Evolutionary conservation across 805 yeast genomes (phyloP), one percentile per base, ranked within the genome.

Genomic region (Starmerella tilneyi): DNA sequence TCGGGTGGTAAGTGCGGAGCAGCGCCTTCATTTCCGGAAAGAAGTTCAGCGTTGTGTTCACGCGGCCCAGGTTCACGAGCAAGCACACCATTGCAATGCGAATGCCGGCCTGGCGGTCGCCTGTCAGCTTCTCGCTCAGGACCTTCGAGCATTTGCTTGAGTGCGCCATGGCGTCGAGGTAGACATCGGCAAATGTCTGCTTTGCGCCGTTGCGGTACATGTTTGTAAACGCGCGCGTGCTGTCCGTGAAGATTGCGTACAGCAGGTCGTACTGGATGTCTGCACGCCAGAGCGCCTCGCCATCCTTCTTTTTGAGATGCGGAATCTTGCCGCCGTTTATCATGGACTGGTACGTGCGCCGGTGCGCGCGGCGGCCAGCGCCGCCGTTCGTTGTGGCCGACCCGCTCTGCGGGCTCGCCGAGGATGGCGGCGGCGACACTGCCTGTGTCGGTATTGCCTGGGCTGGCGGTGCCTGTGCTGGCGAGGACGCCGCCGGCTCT

Each of bases 21-120:
- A 86, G 89, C 0, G 95, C 84, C 55, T 85, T 80, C 97, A 89
- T 89, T 58, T 86, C 96, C 19, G 94, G 84, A 46, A 85, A 94
- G 59, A 89, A 67, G 64, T 89, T 89, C 43, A 89, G 79, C 2
- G 97, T 89, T 2, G 98, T 89, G 66, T 89, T 89, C 78, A 89
- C 77, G 50, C 96, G 71, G 9, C 97, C 97, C 44, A 88, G 77
- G 59, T 89, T 89, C 15, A 89, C 96, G 49, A 89, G 68, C 30
- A 89, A 64, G 52, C 95, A 85, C 28, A 85, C 79, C 71, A 84
- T 76, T 44, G 84, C 81, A 17, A 84, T 83, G 15, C 84, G 76
- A 31, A 76, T 67, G 9, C 65, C 68, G 1, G 84, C 82, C 63
- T 74, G 70, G 33, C 74, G 74, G 49, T 70, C 72, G 50, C 81